Evolutionary conservation across 768 basidiomycete genomes (phyloP).

Genomic region (Saitozyma podzolica): DNA sequence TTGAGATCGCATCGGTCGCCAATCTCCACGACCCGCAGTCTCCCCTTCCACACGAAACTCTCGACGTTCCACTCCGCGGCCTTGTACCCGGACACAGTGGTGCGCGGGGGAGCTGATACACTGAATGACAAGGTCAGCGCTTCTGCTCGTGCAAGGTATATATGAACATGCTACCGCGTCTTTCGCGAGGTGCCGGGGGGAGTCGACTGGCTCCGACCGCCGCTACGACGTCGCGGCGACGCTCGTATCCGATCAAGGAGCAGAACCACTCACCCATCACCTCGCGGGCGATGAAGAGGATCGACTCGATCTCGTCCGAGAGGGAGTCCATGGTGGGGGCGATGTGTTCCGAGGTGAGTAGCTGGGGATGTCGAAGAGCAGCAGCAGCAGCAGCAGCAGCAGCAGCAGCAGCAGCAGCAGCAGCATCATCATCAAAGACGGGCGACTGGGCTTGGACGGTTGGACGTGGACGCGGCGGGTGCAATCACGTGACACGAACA

Average conservation of each 20-base stretch:
- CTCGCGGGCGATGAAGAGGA: constrained; percentile 86
- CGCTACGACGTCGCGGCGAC: neutral
- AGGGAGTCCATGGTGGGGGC: constrained; percentile 35
- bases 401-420: too few species aligned
- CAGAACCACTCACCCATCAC: constrained; percentile 66
- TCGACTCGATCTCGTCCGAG: constrained; percentile 78
- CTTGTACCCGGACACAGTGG: constrained; percentile 81
- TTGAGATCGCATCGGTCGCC: constrained; percentile 67
- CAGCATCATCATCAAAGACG: too few species aligned
- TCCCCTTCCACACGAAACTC: constrained; percentile 84
- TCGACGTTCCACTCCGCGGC: constrained; percentile 93
- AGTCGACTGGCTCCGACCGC: too few species aligned
- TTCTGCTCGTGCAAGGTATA: neutral
- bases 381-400: too few species aligned
- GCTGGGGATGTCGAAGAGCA: neutral
- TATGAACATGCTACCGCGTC: too few species aligned
- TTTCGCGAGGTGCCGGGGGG: too few species aligned
- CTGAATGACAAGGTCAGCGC: constrained; percentile 54
- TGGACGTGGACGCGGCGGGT: too few species aligned
- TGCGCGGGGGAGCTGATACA: constrained; percentile 86
- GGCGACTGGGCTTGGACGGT: too few species aligned
- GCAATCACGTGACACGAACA: neutral
- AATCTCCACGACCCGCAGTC: constrained; percentile 79
- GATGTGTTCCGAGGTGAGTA: neutral
- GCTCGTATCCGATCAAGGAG: neutral